Conservation (phyloP, 2,329 filamentous ascomycete genomes). For the Talaromyces sp. region DNA sequence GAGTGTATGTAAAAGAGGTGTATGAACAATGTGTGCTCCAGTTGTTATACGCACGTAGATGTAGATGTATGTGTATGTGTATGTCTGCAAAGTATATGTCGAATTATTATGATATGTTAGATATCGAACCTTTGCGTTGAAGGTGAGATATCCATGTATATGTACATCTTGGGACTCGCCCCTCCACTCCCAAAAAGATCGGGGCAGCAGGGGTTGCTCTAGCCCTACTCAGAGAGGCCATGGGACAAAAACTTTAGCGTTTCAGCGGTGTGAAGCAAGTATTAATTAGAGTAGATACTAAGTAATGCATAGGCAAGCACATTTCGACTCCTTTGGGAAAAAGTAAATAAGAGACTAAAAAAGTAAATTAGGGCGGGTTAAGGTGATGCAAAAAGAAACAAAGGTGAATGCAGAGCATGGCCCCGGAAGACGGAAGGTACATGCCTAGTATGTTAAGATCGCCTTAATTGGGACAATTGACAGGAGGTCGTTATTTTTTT, state of each 20-base stretch:
- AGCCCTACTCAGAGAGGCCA: neutral
- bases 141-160: conserved; percentile 2
- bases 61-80: conserved; percentile 5
- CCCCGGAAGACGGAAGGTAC: neutral
- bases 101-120: conserved; percentile 8
- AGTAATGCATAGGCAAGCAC: neutral
- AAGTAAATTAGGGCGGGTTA: neutral
- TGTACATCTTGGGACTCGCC: conserved; percentile 5
- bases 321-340: neutral
- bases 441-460: conserved; percentile 5
- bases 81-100: neutral
- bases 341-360: neutral
- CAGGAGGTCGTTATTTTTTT: neutral
- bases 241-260: neutral
- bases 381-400: conserved; percentile 6
- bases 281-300: neutral
- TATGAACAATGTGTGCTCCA: neutral
- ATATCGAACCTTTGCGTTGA: neutral
- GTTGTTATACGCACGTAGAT: conserved; percentile 1
- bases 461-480: neutral
- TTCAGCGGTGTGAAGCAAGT: conserved; percentile 15
- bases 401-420: neutral
- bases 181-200: conserved; percentile 2
- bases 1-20: neutral
- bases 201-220: neutral